Evolutionary conservation across 305 asterid genomes (phyloP).

Genomic region (Plantago lanceolata): DNA sequence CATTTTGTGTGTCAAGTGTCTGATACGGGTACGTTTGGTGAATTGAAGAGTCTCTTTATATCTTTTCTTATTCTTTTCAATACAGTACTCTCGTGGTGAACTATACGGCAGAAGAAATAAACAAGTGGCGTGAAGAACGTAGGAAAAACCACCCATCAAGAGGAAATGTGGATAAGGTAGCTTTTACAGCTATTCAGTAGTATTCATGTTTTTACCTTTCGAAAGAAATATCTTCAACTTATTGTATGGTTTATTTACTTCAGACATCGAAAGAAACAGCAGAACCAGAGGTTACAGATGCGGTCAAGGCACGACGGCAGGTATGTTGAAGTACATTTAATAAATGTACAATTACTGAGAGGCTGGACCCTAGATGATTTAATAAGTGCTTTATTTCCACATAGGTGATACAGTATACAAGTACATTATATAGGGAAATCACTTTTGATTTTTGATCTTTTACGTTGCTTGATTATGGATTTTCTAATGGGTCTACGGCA

Average conservation of each 20-base stretch:
- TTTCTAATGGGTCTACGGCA: constrained; percentile 6
- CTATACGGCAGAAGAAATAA: constrained; percentile 81
- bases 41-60: background rate
- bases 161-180: constrained; percentile 59
- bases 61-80: constrained; percentile 19
- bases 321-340: constrained; percentile 38
- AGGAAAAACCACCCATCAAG: constrained; percentile 69
- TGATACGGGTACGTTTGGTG: background rate
- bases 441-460: background rate
- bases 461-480: constrained; percentile 1
- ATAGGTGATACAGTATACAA: no score
- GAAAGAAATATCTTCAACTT: constrained; percentile 8
- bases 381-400: no score
- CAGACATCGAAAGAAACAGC: constrained; percentile 50
- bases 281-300: constrained; percentile 41
- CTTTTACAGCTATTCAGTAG: constrained; percentile 16
- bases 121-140: constrained; percentile 79
- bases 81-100: constrained; percentile 46
- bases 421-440: no score
- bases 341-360: background rate
- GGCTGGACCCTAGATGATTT: no score
- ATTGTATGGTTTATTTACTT: constrained; percentile 23
- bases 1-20: constrained; percentile 6
- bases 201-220: background rate
- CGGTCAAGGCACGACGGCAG: constrained; percentile 69